Base-by-base conservation (phyloP, 495 filamentous ascomycete species). In the Cenococcum geophilum region DNA sequence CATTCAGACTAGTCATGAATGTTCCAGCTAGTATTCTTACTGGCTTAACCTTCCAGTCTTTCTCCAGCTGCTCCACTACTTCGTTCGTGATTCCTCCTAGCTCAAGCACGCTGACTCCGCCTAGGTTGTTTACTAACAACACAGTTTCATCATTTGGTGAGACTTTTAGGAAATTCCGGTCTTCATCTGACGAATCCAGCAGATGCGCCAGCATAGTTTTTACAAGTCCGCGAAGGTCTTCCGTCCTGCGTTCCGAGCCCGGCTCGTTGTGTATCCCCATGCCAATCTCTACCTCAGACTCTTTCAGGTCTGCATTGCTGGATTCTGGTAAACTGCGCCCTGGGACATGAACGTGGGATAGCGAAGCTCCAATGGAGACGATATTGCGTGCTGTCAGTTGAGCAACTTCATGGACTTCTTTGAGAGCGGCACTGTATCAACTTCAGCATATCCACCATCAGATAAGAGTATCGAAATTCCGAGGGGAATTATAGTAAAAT, bases 241-340 rank as follows among this genome's bases (percentile, higher is more conserved):
- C 78, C 21, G 73, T 75, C 61, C 84, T 87, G 49, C 87, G 80
- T 68, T 86, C 88, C 14, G 84, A 92, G 1, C 93, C 93, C 0
- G 89, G 83, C 74, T 98, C 93, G 70, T 98, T 98, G 73, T 98
- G 93, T 72, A 97, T 97, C 11, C 93, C 93, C 93, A 97, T 98
- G 8, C 93, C 93, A 66, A 98, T 80, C 77, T 98, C 93, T 21
- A 95, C 85, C 76, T 97, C 87, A 45, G 83, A 86, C 0, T 77
- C 70, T 34, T 76, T 77, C 59, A 95, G 74, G 4, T 75, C 74
- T 47, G 84, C 87, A 12, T 75, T 75, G 11, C 68, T 71, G n/a
- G 80, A 74, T 11, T 74, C 71, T 1, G 66, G 71, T 11, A 73
- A 64, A 1, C 72, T 80, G 67, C 90, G 80, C 12, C 93, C 93